Base-by-base conservation (phyloP, 2,329 filamentous ascomycete species). In the Sphaerostilbella broomeana region DNA sequence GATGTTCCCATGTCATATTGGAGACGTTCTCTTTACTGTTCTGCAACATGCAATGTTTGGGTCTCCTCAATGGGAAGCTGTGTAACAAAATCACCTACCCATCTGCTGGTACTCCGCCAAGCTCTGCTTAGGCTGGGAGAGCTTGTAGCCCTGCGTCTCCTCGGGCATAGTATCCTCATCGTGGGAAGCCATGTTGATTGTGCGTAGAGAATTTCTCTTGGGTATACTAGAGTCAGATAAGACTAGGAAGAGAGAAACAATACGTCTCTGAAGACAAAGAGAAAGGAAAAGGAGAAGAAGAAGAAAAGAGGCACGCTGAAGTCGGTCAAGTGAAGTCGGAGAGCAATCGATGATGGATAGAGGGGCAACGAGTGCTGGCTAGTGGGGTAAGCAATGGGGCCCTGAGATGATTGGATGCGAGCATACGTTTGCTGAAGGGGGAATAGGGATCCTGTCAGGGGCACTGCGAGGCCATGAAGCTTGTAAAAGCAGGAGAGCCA, bases 51-150 rank as follows among this genome's bases (percentile, higher is more conserved):
- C n/a, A n/a, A n/a, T n/a, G n/a, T n/a, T n/a, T n/a, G n/a, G n/a
- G n/a, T n/a, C n/a, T n/a, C n/a, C n/a, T n/a, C n/a, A n/a, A n/a
- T n/a, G n/a, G n/a, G n/a, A n/a, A n/a, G n/a, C n/a, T n/a, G 22
- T 25, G 22, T 25, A 25, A 12, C 22, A 25, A 25, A 25, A 8
- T 4, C 13, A 55, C 85, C 59, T 72, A 94, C 88, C 92, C 68
- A 98, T 84, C 64, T 95, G 75, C 60, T 90, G 77, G 69, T 95
- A 95, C 66, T 95, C 86, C 49, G 90, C 86, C 59, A 98, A 75
- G 54, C 86, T 94, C 78, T 97, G 95, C 82, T 95, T 95, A 47
- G 75, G 75, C 78, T 95, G 87, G 52, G 87, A 89, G 60, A 95
- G 84, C 79, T 94, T 95, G 82, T 95, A 97, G 62, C 90, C 90